These are phyloP conservation scores for Thalia dealbata DNA, from an alignment of 176 grass and related monocot species.

Conservation along the genomic window DNA sequence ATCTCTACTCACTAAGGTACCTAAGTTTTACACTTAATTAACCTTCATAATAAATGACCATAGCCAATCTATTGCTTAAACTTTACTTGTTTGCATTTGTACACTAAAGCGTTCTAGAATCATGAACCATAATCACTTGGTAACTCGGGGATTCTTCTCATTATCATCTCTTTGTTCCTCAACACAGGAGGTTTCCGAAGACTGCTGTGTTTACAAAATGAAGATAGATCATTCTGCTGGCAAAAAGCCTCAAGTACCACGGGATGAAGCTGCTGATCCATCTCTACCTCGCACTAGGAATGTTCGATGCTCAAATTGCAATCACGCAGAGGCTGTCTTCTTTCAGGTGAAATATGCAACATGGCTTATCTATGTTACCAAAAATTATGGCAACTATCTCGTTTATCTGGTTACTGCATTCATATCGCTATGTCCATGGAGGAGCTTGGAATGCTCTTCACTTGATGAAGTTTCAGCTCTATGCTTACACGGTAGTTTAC, in stretches of 20 bases:
- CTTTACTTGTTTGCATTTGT: not conserved
- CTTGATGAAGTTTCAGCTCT: not conserved
- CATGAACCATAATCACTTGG: not conserved
- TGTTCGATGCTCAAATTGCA: slow-evolving; percentile 1
- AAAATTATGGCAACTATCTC: not conserved
- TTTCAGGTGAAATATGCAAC: slow-evolving; percentile 2
- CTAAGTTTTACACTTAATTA: not conserved
- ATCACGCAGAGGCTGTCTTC: slow-evolving; percentile 6
- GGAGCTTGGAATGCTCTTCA: not conserved
- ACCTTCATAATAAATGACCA: not conserved
- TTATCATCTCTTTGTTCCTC: not conserved
- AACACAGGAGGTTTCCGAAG: slow-evolving; percentile 1
- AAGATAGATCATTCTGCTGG: not conserved
- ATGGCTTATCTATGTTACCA: not conserved
- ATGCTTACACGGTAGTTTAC: too few relatives aligned
- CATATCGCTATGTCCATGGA: too few relatives aligned
- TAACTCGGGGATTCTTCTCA: not conserved
- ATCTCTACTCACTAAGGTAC: too few relatives aligned
- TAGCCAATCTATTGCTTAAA: not conserved
- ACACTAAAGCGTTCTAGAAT: not conserved
- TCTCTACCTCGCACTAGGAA: slow-evolving; percentile 10
- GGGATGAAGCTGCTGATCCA: slow-evolving; percentile 3
- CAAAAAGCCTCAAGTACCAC: not conserved
- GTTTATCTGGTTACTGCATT: too few relatives aligned
- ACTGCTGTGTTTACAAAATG: not conserved